Evolutionary conservation across 176 grass and related monocot species (phyloP), one percentile per base, ranked within the genome.

Genomic region (Hordeum vulgare): DNA sequence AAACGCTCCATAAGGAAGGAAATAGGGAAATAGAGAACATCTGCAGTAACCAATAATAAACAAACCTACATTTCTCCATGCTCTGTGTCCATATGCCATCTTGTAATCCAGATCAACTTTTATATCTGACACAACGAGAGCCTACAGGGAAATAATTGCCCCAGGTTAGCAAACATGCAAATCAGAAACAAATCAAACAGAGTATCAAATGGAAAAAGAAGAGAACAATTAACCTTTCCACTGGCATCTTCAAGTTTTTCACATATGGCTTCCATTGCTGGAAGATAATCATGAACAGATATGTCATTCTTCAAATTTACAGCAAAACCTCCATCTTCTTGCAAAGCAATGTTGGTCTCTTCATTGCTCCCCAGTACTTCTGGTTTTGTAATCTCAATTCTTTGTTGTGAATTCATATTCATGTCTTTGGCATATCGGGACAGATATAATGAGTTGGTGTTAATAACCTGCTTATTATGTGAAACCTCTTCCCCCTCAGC

Each of bases 251-350:
- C 96, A 59, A 98, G 96, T 78, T 95, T 95, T 74, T 94, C 90
- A 78, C 96, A 98, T 87, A 98, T 88, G n/a, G 87, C 91, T 86
- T 95, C 93, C 91, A 98, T 98, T 86, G 85, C 93, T 78, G 96
- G 96, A 78, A 94, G 82, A 80, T 82, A 93, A 81, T 98, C 87
- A 77, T 91, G 91, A 86, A 98, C 60, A 23, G 85, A 90, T 71
- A 94, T 45, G 77, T 94, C 96, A 58, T 86, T 88, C 74, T 90
- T 91, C 51, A 58, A 51, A 76, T 79, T 81, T 84, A 75, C 35
- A 80, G 81, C 41, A 77, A 56, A 81, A 76, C 57, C 67, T 75
- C 83, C 80, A 83, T 87, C 92, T 86, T 80, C 86, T 67, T 86
- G 79, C 40, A 57, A 80, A 81, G 34, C 45, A 87, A 61, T 69